Evolutionary conservation across 257 asterid genomes (phyloP).

Genomic region (Galeopsis tetrahit): DNA sequence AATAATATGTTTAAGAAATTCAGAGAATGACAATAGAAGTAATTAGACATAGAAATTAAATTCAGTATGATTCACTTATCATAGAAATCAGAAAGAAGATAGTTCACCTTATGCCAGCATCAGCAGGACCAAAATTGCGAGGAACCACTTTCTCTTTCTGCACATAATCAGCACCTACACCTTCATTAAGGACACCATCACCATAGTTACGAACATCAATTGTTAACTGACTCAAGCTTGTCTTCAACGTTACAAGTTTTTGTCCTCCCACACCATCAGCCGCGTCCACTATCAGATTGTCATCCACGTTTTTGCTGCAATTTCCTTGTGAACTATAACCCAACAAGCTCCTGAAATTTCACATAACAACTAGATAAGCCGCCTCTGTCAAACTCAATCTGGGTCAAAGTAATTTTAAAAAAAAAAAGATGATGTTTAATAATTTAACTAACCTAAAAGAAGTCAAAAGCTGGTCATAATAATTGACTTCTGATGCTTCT

Average conservation of each 20-base stretch:
- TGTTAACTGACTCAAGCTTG: conserved; percentile 48
- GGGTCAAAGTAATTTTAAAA: conserved; percentile 11
- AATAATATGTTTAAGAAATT: not conserved
- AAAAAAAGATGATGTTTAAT: not conserved
- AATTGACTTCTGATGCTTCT: conserved; percentile 69
- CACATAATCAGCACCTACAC: conserved; percentile 97
- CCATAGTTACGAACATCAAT: conserved; percentile 85
- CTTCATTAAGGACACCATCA: conserved; percentile 82
- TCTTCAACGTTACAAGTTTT: conserved; percentile 66
- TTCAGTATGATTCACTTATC: not conserved
- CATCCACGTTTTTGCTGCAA: conserved; percentile 35
- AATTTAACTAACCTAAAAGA: conserved; percentile 69
- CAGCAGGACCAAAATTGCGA: conserved; percentile 69
- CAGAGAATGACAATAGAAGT: conserved; percentile 17
- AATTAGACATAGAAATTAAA: conserved; percentile 6
- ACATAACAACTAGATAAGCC: conserved; percentile 14
- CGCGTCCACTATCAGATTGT: conserved; percentile 78
- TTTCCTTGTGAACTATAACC: conserved; percentile 65
- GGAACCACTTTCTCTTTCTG: conserved; percentile 94
- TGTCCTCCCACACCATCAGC: conserved; percentile 97
- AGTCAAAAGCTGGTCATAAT: conserved; percentile 65
- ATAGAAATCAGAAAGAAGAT: conserved; percentile 30
- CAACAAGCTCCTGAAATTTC: conserved; percentile 64
- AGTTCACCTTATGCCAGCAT: conserved; percentile 70
- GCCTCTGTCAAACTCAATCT: conserved; percentile 10